Conservation (phyloP, 352 stramenopile species). For the Globisporangium uncinulatum region DNA sequence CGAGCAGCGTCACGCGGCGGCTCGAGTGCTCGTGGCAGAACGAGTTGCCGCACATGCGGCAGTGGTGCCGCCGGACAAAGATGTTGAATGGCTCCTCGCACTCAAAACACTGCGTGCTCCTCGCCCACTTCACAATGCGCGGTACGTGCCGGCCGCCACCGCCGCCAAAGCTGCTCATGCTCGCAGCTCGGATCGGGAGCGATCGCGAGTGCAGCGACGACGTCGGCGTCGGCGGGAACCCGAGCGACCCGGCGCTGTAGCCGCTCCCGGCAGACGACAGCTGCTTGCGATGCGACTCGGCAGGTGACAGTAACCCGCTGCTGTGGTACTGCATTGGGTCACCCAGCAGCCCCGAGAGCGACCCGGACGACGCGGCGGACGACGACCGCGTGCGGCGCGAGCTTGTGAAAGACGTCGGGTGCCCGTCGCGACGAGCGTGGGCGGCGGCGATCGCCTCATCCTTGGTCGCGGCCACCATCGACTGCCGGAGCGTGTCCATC, state of each 20-base stretch:
- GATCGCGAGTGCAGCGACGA: conserved; percentile 7
- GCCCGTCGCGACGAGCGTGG: conserved; percentile 32
- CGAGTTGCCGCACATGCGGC: conserved; percentile 82
- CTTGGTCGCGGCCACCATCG: conserved; percentile 52
- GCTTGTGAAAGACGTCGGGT: conserved; percentile 60
- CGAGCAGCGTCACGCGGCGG: conserved; percentile 60
- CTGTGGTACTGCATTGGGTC: conserved; percentile 28
- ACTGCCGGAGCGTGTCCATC: conserved; percentile 75
- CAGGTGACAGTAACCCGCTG: conserved; percentile 34
- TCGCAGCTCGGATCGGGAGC: conserved; percentile 6
- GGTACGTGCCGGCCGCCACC: conserved; percentile 18
- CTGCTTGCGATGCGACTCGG: conserved; percentile 35
- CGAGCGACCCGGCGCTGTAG: conserved; percentile 22
- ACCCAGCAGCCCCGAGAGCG: conserved; percentile 23
- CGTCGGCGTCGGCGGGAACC: conserved; percentile 8
- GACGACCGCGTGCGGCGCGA: conserved; percentile 61
- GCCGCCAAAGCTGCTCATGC: conserved; percentile 11
- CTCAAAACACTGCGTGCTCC: conserved; percentile 78
- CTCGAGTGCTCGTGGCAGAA: conserved; percentile 86
- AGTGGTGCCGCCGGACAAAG: conserved; percentile 81
- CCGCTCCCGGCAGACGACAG: conserved; percentile 30
- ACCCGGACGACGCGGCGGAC: conserved; percentile 53
- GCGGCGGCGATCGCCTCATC: conserved; percentile 42
- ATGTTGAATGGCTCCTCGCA: conserved; percentile 80
- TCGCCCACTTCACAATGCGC: conserved; percentile 77